Evolutionary conservation across 768 basidiomycete genomes (phyloP), one percentile per base, ranked within the genome.

Genomic region (Termitomyces sp.): DNA sequence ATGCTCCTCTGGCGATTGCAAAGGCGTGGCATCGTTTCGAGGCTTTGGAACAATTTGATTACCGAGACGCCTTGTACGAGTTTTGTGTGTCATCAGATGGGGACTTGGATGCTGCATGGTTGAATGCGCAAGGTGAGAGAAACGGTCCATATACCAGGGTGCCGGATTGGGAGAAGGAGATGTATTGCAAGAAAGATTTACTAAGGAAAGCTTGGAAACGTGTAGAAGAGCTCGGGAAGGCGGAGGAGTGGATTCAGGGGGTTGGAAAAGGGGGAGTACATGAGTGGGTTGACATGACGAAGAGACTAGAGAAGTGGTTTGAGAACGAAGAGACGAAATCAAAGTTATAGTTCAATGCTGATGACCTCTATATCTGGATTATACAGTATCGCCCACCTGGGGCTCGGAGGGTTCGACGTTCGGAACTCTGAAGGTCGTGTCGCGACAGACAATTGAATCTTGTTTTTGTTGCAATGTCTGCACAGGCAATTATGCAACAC

Each of bases 281-380:
- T 33, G 86, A 90, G 60, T 92, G 90, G 90, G 74, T 84, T 10
- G 78, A 76, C 29, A 57, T 79, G 53, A 65, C 77, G 65, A 62
- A 65, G 55, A 68, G 64, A 51, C 61, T 81, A 48, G 50, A 74
- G 18, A 61, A 60, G 45, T 71, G 68, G 63, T 71, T 65, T 4
- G 59, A 72, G 44, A 69, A 70, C 26, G 52, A 63, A 55, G 60
- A 60, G 0, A 55, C 50, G 28, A 63, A 56, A 48, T 41, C 65
- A 10, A 33, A 28, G 28, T 28, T 41, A 52, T 52, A 52, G 29
- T 28, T 28, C n/a, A 15, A 39, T 41, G 37, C n/a, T 28, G 26
- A 52, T 5, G 10, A 13, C 37, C 16, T 37, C 9, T 3, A 51
- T 37, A 51, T 37, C 34, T 24, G 34, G 24, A 15, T 41, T 31